Evolutionary conservation across 306 rosid species (phyloP).

Genomic region (Citrullus colocynthis): DNA sequence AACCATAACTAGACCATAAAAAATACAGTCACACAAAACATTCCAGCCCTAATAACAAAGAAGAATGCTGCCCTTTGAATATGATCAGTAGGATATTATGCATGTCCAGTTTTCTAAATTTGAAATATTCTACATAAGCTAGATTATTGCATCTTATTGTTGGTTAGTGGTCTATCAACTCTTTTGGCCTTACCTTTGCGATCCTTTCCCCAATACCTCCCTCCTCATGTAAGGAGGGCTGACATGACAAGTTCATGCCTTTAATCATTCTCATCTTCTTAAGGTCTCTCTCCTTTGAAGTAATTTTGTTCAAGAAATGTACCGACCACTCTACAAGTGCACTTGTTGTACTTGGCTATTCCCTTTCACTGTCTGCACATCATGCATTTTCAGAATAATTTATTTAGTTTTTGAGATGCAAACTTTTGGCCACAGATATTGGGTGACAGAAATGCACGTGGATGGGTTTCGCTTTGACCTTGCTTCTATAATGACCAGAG

Average conservation of each 20-base stretch:
- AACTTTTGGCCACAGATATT: slow-evolving; percentile 46
- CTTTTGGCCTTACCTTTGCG: neutral
- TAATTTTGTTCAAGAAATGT: neutral
- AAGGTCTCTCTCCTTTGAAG: neutral
- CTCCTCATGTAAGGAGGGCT: neutral
- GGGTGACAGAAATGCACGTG: slow-evolving; percentile 94
- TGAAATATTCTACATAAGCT: neutral
- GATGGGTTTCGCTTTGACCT: slow-evolving; percentile 99
- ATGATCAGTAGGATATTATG: neutral
- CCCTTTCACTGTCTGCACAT: neutral
- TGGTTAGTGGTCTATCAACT: neutral
- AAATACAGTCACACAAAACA: neutral
- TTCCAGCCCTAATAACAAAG: neutral
- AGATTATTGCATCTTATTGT: neutral
- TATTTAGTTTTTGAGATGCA: neutral
- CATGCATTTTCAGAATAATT: neutral
- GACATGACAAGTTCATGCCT: neutral
- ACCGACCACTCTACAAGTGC: neutral
- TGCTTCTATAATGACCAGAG: slow-evolving; percentile 91
- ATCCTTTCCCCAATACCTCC: neutral
- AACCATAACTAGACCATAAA: neutral
- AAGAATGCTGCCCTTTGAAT: neutral
- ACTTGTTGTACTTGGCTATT: neutral
- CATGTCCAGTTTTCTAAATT: neutral
- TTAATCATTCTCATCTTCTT: neutral